Evolutionary conservation across 2,329 filamentous ascomycete species (phyloP), one percentile per base, ranked within the genome.

Genomic region (Amesomyces nigricolor): DNA sequence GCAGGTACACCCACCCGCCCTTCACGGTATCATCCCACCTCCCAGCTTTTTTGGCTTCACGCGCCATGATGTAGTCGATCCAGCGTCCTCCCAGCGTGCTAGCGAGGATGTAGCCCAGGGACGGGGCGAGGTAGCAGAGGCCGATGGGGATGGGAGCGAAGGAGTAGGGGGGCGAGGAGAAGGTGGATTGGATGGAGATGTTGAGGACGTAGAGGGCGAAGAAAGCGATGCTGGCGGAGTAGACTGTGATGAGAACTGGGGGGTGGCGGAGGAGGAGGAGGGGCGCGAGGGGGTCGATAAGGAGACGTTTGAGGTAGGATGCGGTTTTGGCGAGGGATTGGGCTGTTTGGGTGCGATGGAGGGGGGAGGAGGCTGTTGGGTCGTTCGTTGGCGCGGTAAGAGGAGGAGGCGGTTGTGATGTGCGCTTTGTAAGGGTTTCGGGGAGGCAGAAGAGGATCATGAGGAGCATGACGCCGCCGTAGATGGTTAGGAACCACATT

Each of bases 41-140:
- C 11, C 81, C 82, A 0, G 86, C 87, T 60, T 78, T 84, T n/a
- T 73, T 74, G 0, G 89, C 89, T 69, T 89, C 86, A 17, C 87
- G 80, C 32, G 81, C 77, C 89, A 94, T 94, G 70, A 94, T 92
- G 16, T 71, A 72, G 67, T 95, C 89, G 63, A 88, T 86, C 89
- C 89, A 94, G 42, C 75, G 77, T 0, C 89, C 89, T 40, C 88
- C 88, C 37, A 88, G 71, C 2, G 89, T 64, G 42, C 86, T 87
- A 0, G 85, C 79, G 5, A 82, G 59, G 45, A 91, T 73, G 70
- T 92, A 94, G 4, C 89, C 89, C 5, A 88, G 57, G 0, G 86
- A 87, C 40, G 82, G 81, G 0, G 89, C 87, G n/a, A 92, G 79
- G 67, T 94, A 94, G 19, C 91, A 74, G 37, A 90, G 72, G 10